phyloP scores from a whole-genome alignment of 306 rosid species.

The Gastrolobium bilobum region DNA sequence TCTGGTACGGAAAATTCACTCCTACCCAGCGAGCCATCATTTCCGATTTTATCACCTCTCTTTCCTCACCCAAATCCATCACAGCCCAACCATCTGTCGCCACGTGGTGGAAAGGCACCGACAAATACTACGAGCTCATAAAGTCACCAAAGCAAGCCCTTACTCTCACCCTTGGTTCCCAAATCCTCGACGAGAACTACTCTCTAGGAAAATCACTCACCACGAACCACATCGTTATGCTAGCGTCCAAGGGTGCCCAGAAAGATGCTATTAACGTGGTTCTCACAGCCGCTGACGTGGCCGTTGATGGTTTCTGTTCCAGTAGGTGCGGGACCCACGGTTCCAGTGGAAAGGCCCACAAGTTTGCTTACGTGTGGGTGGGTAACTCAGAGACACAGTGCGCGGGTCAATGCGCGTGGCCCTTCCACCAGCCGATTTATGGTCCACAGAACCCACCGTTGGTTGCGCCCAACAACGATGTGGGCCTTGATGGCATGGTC shows the following conservation, averaged over 20 bases:
- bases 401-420: slow-evolving; percentile 79
- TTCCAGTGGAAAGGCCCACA: slow-evolving; percentile 31
- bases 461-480: slow-evolving; percentile 75
- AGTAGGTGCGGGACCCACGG: slow-evolving; percentile 71
- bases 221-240: slow-evolving; percentile 36
- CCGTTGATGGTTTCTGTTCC: slow-evolving; percentile 66
- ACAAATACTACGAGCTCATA: slow-evolving; percentile 58
- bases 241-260: slow-evolving; percentile 61
- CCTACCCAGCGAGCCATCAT: slow-evolving; percentile 71
- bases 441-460: slow-evolving; percentile 66
- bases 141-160: slow-evolving; percentile 43
- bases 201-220: slow-evolving; percentile 68
- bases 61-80: slow-evolving; percentile 52
- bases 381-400: slow-evolving; percentile 78
- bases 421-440: slow-evolving; percentile 70
- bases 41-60: slow-evolving; percentile 73
- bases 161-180: slow-evolving; percentile 55
- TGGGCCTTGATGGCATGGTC: slow-evolving; percentile 75
- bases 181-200: slow-evolving; percentile 51
- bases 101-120: slow-evolving; percentile 62
- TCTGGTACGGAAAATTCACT: slow-evolving; percentile 82
- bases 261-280: slow-evolving; percentile 61
- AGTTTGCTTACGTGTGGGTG: slow-evolving; percentile 67
- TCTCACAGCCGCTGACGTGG: slow-evolving; percentile 63
- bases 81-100: slow-evolving; percentile 59